Percentiles rank a stretch among this genome's conserved stretches.
phyloP scores from a whole-genome alignment of 2,329 filamentous ascomycete genomes.

The Neodidymelliopsis sp. region DNA sequence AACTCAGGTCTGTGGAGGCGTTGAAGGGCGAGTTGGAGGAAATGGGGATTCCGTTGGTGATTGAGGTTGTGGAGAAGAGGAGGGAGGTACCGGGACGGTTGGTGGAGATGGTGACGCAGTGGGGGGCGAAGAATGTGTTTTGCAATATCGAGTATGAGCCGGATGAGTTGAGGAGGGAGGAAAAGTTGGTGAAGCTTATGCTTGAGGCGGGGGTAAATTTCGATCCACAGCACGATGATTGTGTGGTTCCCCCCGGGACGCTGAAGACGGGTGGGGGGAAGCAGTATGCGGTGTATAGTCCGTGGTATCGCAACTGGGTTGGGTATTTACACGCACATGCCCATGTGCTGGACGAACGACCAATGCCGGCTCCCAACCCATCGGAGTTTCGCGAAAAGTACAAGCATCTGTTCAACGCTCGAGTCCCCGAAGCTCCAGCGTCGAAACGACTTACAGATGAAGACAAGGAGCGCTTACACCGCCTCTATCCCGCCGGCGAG shows the following conservation, averaged over 20 bases:
- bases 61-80: constrained; percentile 74
- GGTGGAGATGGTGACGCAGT: constrained; percentile 70
- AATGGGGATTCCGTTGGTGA: constrained; percentile 78
- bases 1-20: constrained; percentile 72
- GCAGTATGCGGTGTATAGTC: constrained; percentile 84
- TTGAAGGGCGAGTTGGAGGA: constrained; percentile 71
- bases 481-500: constrained; percentile 57
- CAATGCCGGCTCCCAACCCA: constrained; percentile 66
- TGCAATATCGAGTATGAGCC: constrained; percentile 92
- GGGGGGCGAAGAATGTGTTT: constrained; percentile 78
- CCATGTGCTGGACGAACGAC: constrained; percentile 69
- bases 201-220: constrained; percentile 71
- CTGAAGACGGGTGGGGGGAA: constrained; percentile 73
- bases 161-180: constrained; percentile 83
- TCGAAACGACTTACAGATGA: constrained; percentile 64
- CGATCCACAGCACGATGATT: constrained; percentile 80
- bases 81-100: constrained; percentile 68
- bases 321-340: constrained; percentile 74
- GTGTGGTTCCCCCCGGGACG: constrained; percentile 77
- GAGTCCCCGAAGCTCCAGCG: constrained; percentile 59
- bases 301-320: constrained; percentile 82
- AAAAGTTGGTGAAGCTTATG: constrained; percentile 67
- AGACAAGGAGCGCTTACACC: constrained; percentile 49
- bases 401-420: constrained; percentile 43
- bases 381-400: constrained; percentile 57